Evolutionary conservation across 352 stramenopile genomes (phyloP).

Genomic region (Phytopythium montanum): DNA sequence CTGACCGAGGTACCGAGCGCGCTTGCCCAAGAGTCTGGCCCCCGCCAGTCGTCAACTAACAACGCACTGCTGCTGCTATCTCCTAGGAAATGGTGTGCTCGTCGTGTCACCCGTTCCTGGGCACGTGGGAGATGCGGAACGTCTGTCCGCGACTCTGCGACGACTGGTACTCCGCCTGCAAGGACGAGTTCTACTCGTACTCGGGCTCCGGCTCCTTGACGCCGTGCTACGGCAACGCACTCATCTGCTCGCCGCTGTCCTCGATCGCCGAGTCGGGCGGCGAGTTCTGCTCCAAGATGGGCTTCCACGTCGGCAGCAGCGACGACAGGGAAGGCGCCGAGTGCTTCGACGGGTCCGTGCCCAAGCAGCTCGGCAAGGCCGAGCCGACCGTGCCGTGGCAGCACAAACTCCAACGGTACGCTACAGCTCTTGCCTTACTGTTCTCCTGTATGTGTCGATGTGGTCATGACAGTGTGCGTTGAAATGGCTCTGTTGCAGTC

Average conservation of each 20-base stretch:
- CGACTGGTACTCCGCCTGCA: slow-evolving; percentile 71
- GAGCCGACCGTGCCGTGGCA: slow-evolving; percentile 67
- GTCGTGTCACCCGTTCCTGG: slow-evolving; percentile 76
- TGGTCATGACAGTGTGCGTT: background rate
- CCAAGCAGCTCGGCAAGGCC: slow-evolving; percentile 36
- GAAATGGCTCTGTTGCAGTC: slow-evolving; percentile 9
- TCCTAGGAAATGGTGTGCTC: slow-evolving; percentile 75
- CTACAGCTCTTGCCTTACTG: slow-evolving; percentile 3
- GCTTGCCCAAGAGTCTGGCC: too few species aligned
- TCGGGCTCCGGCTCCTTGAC: slow-evolving; percentile 46
- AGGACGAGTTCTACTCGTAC: slow-evolving; percentile 74
- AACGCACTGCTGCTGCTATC: background rate
- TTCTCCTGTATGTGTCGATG: background rate
- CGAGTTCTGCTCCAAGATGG: slow-evolving; percentile 78
- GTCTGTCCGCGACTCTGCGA: slow-evolving; percentile 73
- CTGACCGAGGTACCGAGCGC: slow-evolving; percentile 35
- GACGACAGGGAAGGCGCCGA: slow-evolving; percentile 67
- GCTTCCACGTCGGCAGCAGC: slow-evolving; percentile 65
- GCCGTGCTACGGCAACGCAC: slow-evolving; percentile 80
- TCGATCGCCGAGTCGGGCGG: slow-evolving; percentile 44
- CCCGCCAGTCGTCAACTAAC: background rate
- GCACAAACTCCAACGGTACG: slow-evolving; percentile 28
- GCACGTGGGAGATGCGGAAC: slow-evolving; percentile 67
- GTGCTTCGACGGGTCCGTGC: slow-evolving; percentile 83
- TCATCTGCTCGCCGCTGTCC: slow-evolving; percentile 74